Percentiles rank a stretch among this genome's conserved stretches.
phyloP scores from a whole-genome alignment of 2,329 filamentous ascomycete species.

The Exutisphaerella laricina region DNA sequence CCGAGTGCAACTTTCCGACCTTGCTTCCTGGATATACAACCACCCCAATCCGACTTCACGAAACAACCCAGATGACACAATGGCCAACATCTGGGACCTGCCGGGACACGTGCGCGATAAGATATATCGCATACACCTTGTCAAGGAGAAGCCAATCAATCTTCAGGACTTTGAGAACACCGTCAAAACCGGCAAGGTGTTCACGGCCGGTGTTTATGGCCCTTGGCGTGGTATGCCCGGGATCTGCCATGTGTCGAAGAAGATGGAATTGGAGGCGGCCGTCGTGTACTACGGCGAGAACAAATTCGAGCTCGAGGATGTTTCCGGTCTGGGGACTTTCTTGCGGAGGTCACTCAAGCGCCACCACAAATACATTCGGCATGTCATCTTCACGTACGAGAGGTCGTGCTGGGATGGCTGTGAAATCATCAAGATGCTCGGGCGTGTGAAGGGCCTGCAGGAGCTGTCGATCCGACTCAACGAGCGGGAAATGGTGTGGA shows the following conservation, averaged over 20 bases:
- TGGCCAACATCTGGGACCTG: constrained; percentile 25
- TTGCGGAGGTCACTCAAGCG: background rate
- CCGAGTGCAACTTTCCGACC: no score
- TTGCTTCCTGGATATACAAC: no score
- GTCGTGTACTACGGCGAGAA: constrained; percentile 23
- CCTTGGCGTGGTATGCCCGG: constrained; percentile 8
- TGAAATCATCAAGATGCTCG: constrained; percentile 5
- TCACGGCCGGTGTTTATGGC: background rate
- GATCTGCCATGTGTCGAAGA: constrained; percentile 12
- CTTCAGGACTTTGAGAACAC: background rate
- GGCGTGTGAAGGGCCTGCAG: constrained; percentile 16
- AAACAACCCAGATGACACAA: no score
- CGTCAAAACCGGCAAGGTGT: no score
- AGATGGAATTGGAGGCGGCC: constrained; percentile 20
- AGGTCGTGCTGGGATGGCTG: background rate
- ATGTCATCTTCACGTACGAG: constrained; percentile 5
- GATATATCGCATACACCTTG: constrained; percentile 26
- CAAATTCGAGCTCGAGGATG: constrained; percentile 3
- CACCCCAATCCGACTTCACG: no score
- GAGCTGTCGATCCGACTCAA: constrained; percentile 26
- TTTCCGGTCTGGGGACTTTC: background rate
- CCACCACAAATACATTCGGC: constrained; percentile 10
- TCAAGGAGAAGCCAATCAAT: constrained; percentile 12
- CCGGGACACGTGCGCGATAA: constrained; percentile 21
- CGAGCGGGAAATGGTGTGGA: constrained; percentile 10